These are phyloP conservation scores for Phyllosticta paracitricarpa DNA, from an alignment of 2,329 filamentous ascomycete genomes.

Conservation along the genomic window DNA sequence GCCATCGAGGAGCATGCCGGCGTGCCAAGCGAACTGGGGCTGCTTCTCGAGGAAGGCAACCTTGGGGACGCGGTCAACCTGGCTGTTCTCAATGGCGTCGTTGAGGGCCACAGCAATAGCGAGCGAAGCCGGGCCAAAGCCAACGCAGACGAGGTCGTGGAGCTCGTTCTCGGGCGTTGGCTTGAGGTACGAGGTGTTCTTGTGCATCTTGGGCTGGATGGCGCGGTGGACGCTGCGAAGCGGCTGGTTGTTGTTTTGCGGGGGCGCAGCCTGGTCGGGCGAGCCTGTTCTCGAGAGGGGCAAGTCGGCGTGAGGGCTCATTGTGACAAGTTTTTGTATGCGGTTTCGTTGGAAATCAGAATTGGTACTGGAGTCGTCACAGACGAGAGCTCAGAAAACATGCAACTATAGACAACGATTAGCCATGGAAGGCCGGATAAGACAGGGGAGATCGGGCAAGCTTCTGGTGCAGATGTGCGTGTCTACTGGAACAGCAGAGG, in stretches of 20 bases:
- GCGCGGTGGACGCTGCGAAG: slow-evolving; percentile 9
- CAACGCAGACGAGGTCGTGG: slow-evolving; percentile 80
- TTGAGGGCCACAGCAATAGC: slow-evolving; percentile 83
- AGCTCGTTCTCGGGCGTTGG: slow-evolving; percentile 51
- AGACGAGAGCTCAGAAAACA: slow-evolving; percentile 5
- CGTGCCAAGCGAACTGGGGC: slow-evolving; percentile 76
- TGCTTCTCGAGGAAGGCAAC: slow-evolving; percentile 87
- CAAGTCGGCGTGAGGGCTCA: slow-evolving; percentile 27
- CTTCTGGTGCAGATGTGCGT: background rate
- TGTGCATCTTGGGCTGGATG: slow-evolving; percentile 11
- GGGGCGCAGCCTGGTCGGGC: background rate
- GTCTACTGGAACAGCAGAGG: background rate
- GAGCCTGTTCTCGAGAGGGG: slow-evolving; percentile 11
- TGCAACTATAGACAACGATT: background rate
- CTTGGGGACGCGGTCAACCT: slow-evolving; percentile 46
- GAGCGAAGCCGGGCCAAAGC: slow-evolving; percentile 85
- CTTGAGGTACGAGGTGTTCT: slow-evolving; percentile 36
- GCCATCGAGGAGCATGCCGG: slow-evolving; percentile 87
- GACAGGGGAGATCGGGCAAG: background rate
- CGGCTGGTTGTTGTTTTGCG: slow-evolving; percentile 10
- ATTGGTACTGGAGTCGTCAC: background rate
- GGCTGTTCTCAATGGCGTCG: slow-evolving; percentile 47
- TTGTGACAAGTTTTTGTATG: slow-evolving; percentile 10
- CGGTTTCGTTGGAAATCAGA: background rate
- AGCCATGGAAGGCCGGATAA: background rate